phyloP scores from a whole-genome alignment of 257 asterid species.

The Leonotis leonurus region DNA sequence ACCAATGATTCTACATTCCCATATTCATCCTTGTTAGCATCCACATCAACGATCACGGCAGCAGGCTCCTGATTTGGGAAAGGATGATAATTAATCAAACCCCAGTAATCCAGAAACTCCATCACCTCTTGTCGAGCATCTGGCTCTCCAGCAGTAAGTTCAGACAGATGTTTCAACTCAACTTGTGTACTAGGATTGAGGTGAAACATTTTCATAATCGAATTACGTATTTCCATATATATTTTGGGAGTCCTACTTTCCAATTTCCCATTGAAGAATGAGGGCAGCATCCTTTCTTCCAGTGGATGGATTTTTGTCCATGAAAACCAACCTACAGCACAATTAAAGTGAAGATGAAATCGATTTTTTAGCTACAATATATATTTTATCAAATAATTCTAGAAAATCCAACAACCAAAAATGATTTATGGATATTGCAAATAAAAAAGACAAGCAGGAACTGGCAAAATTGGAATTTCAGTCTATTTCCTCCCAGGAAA shows the following conservation, averaged over 20 bases:
- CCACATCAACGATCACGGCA: slow-evolving; percentile 28
- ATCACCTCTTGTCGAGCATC: slow-evolving; percentile 86
- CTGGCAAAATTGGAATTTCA: neutral
- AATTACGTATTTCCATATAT: slow-evolving; percentile 83
- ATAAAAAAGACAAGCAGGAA: neutral
- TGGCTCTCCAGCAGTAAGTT: slow-evolving; percentile 65
- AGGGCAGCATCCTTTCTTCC: slow-evolving; percentile 74
- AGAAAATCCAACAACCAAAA: neutral
- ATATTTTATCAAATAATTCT: neutral
- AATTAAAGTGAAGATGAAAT: slow-evolving; percentile 5
- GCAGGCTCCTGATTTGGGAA: slow-evolving; percentile 51
- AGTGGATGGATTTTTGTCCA: slow-evolving; percentile 78
- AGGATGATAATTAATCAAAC: slow-evolving; percentile 91
- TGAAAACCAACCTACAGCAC: slow-evolving; percentile 84
- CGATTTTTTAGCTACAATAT: neutral
- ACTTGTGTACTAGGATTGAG: slow-evolving; percentile 45
- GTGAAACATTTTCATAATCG: slow-evolving; percentile 78
- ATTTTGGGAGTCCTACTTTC: slow-evolving; percentile 67
- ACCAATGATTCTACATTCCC: slow-evolving; percentile 41
- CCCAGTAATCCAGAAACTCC: slow-evolving; percentile 99
- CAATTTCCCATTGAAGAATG: slow-evolving; percentile 78
- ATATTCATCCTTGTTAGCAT: slow-evolving; percentile 35
- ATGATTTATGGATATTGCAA: neutral
- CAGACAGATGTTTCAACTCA: slow-evolving; percentile 67
- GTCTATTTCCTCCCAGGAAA: neutral